Conservation (phyloP, 805 yeast species). For the Wickerhamiella hasegawae region DNA sequence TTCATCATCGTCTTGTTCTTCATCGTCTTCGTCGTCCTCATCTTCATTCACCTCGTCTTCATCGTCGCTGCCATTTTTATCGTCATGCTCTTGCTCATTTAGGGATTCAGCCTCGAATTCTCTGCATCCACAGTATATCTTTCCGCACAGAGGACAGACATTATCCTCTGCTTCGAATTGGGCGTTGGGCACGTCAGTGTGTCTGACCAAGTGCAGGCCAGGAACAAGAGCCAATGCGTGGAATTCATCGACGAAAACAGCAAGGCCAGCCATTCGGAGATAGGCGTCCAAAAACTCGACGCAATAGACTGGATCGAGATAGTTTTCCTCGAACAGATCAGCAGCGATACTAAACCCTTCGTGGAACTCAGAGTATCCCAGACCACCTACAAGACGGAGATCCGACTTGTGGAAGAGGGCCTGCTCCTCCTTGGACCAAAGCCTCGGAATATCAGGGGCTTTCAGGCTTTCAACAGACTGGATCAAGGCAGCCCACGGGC, state of each 20-base stretch:
- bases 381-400: conserved; percentile 40
- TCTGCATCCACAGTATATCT: conserved; percentile 27
- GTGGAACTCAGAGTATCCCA: conserved; percentile 31
- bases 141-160: conserved; percentile 38
- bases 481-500: conserved; percentile 74
- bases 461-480: conserved; percentile 27
- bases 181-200: conserved; percentile 43
- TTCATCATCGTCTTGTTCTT: no score
- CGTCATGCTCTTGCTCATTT: conserved; percentile 12
- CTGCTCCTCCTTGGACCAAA: conserved; percentile 43
- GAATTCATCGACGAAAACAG: conserved; percentile 63
- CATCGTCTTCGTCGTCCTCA: conserved; percentile 17
- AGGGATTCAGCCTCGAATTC: conserved; percentile 11
- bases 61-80: conserved; percentile 12
- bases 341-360: conserved; percentile 26
- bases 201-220: conserved; percentile 82
- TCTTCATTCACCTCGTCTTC: conserved; percentile 14
- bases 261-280: conserved; percentile 53
- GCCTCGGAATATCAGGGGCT: conserved; percentile 37
- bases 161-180: conserved; percentile 45
- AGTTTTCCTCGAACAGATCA: conserved; percentile 14
- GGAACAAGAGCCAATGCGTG: conserved; percentile 73
- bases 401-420: conserved; percentile 42
- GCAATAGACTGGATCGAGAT: conserved; percentile 7
- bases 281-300: conserved; percentile 34